A percentile compares a stretch with the other conserved stretches of the same genome.
Conservation (phyloP, 306 rosid species). For the Trichosanthes cucumerina region DNA sequence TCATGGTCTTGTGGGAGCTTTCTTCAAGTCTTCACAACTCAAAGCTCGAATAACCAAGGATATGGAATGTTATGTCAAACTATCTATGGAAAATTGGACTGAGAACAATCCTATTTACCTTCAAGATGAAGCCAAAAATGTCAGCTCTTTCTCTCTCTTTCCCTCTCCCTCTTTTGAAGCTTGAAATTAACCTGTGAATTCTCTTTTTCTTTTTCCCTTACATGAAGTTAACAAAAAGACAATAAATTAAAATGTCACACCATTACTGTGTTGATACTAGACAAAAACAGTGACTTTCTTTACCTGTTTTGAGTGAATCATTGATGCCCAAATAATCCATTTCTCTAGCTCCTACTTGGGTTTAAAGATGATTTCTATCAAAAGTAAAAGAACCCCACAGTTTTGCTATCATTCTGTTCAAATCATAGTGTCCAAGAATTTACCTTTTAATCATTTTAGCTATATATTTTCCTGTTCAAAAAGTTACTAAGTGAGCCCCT, state of each 20-base stretch:
- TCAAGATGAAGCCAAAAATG: constrained; percentile 83
- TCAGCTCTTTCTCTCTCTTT: constrained; percentile 29
- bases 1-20: constrained; percentile 88
- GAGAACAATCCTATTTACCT: constrained; percentile 50
- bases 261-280: neutral
- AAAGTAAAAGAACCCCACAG: constrained; percentile 26
- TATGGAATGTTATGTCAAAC: constrained; percentile 57
- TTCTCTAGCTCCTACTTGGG: constrained; percentile 31
- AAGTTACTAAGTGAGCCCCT: constrained; percentile 27
- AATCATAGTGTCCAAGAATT: constrained; percentile 42
- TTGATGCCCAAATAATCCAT: constrained; percentile 27
- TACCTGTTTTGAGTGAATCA: constrained; percentile 19
- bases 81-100: constrained; percentile 70
- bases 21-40: constrained; percentile 79
- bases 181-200: constrained; percentile 3
- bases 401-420: constrained; percentile 32
- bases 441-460: constrained; percentile 27
- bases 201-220: neutral
- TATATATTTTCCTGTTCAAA: constrained; percentile 18
- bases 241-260: neutral
- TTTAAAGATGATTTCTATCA: constrained; percentile 27
- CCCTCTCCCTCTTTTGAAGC: neutral
- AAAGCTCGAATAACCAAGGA: constrained; percentile 78
- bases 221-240: neutral
- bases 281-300: constrained; percentile 8